Evolutionary conservation across 768 basidiomycete genomes (phyloP).

Genomic region (Fomitopsis serialis): DNA sequence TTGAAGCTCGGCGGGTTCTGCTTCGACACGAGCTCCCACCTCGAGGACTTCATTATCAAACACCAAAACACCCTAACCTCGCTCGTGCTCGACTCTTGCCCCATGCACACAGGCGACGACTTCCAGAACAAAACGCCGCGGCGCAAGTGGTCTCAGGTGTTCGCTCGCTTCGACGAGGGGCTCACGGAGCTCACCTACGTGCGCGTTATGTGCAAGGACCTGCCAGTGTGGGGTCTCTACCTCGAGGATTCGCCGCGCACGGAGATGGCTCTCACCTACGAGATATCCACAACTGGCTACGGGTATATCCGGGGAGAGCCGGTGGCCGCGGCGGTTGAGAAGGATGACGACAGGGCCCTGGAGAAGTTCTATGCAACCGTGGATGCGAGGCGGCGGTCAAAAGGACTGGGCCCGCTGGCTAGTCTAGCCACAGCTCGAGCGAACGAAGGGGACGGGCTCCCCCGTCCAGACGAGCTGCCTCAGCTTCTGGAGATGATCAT

Average conservation of each 20-base stretch:
- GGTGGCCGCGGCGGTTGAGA: not conserved
- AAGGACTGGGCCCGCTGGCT: not conserved
- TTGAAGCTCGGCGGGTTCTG: conserved; percentile 10
- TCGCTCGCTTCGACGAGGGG: conserved; percentile 9
- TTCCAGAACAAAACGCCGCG: not conserved
- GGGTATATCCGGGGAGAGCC: not conserved
- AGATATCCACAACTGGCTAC: not conserved
- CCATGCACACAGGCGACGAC: conserved; percentile 6
- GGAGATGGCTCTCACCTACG: conserved; percentile 2
- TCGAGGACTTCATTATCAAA: conserved; percentile 14
- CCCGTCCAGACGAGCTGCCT: no score
- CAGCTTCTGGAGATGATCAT: no score
- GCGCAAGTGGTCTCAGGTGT: conserved; percentile 10
- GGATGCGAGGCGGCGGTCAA: not conserved
- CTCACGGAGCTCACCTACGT: conserved; percentile 9
- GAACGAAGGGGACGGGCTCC: no score
- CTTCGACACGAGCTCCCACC: conserved; percentile 5
- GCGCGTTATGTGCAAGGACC: conserved; percentile 2
- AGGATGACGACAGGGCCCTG: not conserved
- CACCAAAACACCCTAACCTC: conserved; percentile 8
- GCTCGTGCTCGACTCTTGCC: conserved; percentile 15
- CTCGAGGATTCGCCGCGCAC: not conserved
- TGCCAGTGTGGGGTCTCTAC: conserved; percentile 13
- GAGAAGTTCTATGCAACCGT: not conserved
- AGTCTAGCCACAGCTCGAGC: not conserved